A percentile compares a stretch with the other conserved stretches of the same genome.
These are phyloP conservation scores for Candida glucosophila DNA, from an alignment of 1,139 yeast species.

Conservation along the genomic window DNA sequence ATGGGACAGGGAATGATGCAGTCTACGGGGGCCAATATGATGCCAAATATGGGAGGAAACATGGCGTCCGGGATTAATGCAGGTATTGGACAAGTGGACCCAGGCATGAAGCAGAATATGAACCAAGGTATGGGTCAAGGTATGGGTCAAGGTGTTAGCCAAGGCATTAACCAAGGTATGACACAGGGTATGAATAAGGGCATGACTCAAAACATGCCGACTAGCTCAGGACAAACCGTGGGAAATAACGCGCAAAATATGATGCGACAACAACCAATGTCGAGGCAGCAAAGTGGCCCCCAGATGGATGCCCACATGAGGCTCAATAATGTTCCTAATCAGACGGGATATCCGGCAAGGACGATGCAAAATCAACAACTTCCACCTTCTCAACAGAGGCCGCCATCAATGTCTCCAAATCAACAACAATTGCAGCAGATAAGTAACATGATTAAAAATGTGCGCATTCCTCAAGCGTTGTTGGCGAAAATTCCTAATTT, in stretches of 20 bases:
- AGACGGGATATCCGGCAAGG: too few relatives aligned
- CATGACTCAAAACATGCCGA: conserved; percentile 4
- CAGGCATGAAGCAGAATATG: conserved; percentile 1
- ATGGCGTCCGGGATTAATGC: background rate
- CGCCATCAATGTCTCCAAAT: too few relatives aligned
- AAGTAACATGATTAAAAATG: conserved; percentile 32
- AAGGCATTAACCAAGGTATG: conserved; percentile 1
- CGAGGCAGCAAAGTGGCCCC: too few relatives aligned
- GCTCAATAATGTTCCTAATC: too few relatives aligned
- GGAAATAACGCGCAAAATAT: too few relatives aligned
- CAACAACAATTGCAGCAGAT: conserved; percentile 28
- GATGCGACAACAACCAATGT: conserved; percentile 50
- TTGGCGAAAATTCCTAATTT: conserved; percentile 66
- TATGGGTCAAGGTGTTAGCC: conserved; percentile 2
- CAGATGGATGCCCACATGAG: too few relatives aligned
- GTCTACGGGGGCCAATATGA: too few relatives aligned
- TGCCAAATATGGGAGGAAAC: background rate
- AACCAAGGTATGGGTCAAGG: background rate
- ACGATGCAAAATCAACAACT: too few relatives aligned
- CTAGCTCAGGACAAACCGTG: too few relatives aligned
- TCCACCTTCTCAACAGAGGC: too few relatives aligned
- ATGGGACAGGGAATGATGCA: conserved; percentile 1
- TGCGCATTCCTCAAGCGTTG: conserved; percentile 71
- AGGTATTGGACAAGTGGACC: conserved; percentile 2
- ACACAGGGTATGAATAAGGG: conserved; percentile 3